phyloP scores from a whole-genome alignment of 768 basidiomycete genomes.

The Auricularia heimuer region DNA sequence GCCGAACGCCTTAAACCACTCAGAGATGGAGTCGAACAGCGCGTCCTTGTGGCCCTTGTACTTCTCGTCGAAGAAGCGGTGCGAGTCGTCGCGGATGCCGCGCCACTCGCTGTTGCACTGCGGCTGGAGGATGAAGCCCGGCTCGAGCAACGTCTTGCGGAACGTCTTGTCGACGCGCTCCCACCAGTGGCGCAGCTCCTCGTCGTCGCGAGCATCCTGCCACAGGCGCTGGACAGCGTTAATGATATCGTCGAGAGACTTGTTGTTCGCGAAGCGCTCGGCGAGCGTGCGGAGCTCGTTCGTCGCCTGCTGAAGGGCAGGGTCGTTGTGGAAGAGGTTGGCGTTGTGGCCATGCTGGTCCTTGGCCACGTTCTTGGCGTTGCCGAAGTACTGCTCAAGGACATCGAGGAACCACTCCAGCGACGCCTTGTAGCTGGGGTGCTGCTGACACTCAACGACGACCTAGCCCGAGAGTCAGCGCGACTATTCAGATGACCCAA shows the following conservation, averaged over 20 bases:
- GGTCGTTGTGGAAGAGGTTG: conserved; percentile 31
- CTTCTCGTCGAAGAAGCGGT: conserved; percentile 72
- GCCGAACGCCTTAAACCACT: conserved; percentile 79
- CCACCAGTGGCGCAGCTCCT: conserved; percentile 70
- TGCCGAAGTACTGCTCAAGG: conserved; percentile 50
- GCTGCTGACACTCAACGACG: conserved; percentile 86
- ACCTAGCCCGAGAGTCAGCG: conserved; percentile 32
- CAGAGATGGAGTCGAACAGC: conserved; percentile 55
- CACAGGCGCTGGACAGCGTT: conserved; percentile 64
- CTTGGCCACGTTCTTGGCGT: conserved; percentile 33
- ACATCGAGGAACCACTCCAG: conserved; percentile 62
- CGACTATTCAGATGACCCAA: neutral
- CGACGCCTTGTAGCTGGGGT: conserved; percentile 79
- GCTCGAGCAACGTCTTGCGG: conserved; percentile 67
- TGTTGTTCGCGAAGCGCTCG: conserved; percentile 81
- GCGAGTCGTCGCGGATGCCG: conserved; percentile 44
- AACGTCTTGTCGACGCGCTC: conserved; percentile 47
- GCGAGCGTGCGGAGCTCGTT: conserved; percentile 67
- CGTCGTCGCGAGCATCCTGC: conserved; percentile 64
- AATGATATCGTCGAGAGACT: conserved; percentile 55
- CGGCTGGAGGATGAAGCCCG: conserved; percentile 79
- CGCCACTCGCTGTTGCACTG: conserved; percentile 56
- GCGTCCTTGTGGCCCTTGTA: conserved; percentile 74
- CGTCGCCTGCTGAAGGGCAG: conserved; percentile 44
- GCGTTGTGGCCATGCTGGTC: conserved; percentile 11